Conservation (phyloP, 805 yeast genomes). For the Isabelozyma pseudorhagii region DNA sequence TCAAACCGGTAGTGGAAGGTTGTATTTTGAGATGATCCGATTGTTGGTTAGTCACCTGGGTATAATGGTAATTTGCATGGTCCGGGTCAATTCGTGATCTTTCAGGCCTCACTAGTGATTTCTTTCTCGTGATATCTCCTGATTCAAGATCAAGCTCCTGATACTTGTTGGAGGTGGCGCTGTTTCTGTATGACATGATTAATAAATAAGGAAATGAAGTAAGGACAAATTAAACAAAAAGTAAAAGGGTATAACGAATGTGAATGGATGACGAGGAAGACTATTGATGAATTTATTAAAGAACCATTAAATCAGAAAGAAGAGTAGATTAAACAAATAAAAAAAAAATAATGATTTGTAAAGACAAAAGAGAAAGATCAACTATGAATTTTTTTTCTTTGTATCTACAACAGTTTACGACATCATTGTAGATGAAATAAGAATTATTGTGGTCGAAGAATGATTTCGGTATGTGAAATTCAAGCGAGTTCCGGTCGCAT, state of each 20-base stretch:
- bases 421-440: no score
- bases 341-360: neutral
- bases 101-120: constrained; percentile 82
- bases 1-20: constrained; percentile 72
- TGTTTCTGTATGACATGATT: constrained; percentile 29
- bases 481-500: no score
- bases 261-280: neutral
- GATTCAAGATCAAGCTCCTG: constrained; percentile 42
- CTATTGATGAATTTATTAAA: neutral
- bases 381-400: no score
- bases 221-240: neutral
- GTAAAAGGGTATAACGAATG: neutral
- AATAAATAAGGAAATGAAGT: neutral
- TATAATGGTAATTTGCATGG: constrained; percentile 76
- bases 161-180: constrained; percentile 16
- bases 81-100: constrained; percentile 63
- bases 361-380: neutral
- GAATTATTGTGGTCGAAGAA: no score
- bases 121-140: constrained; percentile 45
- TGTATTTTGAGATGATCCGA: constrained; percentile 58
- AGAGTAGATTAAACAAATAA: neutral
- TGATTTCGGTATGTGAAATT: no score
- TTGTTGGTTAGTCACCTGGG: constrained; percentile 68
- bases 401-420: no score
- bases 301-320: neutral